phyloP scores from a whole-genome alignment of 768 basidiomycete genomes.

The Rhodotorula taiwanensis region DNA sequence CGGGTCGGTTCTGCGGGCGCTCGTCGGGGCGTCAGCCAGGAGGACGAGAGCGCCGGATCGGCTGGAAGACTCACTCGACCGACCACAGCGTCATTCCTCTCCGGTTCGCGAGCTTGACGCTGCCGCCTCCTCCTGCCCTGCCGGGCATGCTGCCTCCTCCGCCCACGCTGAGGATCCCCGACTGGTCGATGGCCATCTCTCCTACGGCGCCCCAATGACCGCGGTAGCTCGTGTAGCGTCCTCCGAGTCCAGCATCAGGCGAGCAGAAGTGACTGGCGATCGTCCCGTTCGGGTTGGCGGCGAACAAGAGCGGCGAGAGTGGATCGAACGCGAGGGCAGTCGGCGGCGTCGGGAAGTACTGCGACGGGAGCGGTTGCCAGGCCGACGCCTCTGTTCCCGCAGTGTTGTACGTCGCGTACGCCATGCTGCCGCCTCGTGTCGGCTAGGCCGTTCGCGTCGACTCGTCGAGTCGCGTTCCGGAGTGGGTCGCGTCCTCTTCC shows the following conservation, averaged over 20 bases:
- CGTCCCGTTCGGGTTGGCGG: slow-evolving; percentile 64
- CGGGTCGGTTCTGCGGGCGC: slow-evolving; percentile 24
- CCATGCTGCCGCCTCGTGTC: background rate
- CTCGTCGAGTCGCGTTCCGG: too few species aligned
- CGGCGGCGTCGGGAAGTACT: slow-evolving; percentile 26
- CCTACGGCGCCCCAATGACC: slow-evolving; percentile 53
- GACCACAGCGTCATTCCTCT: slow-evolving; percentile 46
- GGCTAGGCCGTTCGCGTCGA: too few species aligned
- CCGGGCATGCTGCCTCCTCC: slow-evolving; percentile 34
- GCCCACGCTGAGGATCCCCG: slow-evolving; percentile 55
- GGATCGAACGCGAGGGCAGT: slow-evolving; percentile 63
- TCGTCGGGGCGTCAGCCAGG: background rate
- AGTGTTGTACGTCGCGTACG: background rate
- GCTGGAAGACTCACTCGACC: slow-evolving; percentile 40
- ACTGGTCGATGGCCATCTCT: slow-evolving; percentile 70
- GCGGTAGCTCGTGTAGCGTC: slow-evolving; percentile 40
- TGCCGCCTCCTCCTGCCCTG: slow-evolving; percentile 34
- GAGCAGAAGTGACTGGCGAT: slow-evolving; percentile 60
- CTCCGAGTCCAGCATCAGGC: slow-evolving; percentile 29
- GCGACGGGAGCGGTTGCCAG: slow-evolving; percentile 27
- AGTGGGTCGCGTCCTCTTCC: too few species aligned
- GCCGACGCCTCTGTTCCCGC: background rate
- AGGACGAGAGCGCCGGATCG: background rate
- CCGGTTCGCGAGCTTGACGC: slow-evolving; percentile 46
- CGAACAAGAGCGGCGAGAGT: slow-evolving; percentile 81